phyloP scores from a whole-genome alignment of 768 basidiomycete genomes.

The Rhizopogon sp. region DNA sequence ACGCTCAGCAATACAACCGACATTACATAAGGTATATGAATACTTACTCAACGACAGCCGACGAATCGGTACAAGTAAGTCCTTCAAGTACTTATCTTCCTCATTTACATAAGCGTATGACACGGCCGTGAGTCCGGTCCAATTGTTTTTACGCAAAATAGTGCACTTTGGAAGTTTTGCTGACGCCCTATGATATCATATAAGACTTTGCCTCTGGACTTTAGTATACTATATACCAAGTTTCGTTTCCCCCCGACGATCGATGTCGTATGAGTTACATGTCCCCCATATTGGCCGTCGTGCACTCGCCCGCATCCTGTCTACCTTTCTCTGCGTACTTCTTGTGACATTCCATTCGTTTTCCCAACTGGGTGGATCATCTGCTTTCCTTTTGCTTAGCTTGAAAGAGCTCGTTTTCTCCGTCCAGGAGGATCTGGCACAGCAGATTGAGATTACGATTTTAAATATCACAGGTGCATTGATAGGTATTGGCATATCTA shows the following conservation, averaged over 20 bases:
- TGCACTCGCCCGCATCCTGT: constrained; percentile 35
- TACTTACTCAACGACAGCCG: too few relatives aligned
- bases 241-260: neutral
- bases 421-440: constrained; percentile 40
- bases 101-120: too few relatives aligned
- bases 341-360: constrained; percentile 35
- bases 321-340: constrained; percentile 37
- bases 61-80: too few relatives aligned
- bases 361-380: constrained; percentile 32
- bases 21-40: too few relatives aligned
- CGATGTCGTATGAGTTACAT: neutral
- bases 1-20: too few relatives aligned
- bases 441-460: constrained; percentile 41
- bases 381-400: constrained; percentile 33
- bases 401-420: constrained; percentile 46
- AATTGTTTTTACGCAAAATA: neutral
- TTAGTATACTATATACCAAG: neutral
- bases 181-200: neutral
- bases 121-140: too few relatives aligned
- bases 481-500: constrained; percentile 33
- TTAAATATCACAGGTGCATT: constrained; percentile 40
- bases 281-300: constrained; percentile 13
- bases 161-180: neutral
- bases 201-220: neutral
- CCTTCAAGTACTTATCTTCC: too few relatives aligned